phyloP scores from a whole-genome alignment of 495 filamentous ascomycete species.

The Penicillium canariense region DNA sequence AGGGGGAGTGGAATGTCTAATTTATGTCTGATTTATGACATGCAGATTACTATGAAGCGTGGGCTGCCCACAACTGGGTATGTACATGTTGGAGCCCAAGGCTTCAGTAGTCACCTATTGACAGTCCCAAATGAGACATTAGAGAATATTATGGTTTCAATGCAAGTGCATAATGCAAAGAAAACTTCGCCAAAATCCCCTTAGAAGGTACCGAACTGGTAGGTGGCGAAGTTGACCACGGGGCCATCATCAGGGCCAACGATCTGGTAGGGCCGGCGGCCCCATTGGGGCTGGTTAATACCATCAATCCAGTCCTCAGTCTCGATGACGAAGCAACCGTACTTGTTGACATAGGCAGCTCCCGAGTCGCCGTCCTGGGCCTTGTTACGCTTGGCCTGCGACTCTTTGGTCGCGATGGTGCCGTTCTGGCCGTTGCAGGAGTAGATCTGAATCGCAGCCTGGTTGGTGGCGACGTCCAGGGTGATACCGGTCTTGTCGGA shows the following conservation, averaged over 20 bases:
- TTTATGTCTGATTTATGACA: neutral
- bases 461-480: slow-evolving; percentile 70
- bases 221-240: slow-evolving; percentile 63
- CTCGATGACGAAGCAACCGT: slow-evolving; percentile 70
- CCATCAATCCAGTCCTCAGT: slow-evolving; percentile 70
- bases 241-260: slow-evolving; percentile 61
- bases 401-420: slow-evolving; percentile 51
- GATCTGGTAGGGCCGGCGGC: slow-evolving; percentile 56
- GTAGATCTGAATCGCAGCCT: slow-evolving; percentile 77
- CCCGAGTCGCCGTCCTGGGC: slow-evolving; percentile 35
- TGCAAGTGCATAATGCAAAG: neutral
- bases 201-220: slow-evolving; percentile 52
- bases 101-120: neutral
- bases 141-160: slow-evolving; percentile 3
- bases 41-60: slow-evolving; percentile 2
- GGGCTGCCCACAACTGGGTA: neutral
- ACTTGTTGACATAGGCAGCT: slow-evolving; percentile 50
- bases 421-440: slow-evolving; percentile 71
- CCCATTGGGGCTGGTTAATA: slow-evolving; percentile 80
- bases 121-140: slow-evolving; percentile 2
- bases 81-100: neutral
- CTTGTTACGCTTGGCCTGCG: slow-evolving; percentile 51
- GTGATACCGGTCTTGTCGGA: slow-evolving; percentile 63
- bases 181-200: neutral
- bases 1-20: no score